phyloP scores from a whole-genome alignment of 2,329 filamentous ascomycete genomes.

The Neofusicoccum parvum region DNA sequence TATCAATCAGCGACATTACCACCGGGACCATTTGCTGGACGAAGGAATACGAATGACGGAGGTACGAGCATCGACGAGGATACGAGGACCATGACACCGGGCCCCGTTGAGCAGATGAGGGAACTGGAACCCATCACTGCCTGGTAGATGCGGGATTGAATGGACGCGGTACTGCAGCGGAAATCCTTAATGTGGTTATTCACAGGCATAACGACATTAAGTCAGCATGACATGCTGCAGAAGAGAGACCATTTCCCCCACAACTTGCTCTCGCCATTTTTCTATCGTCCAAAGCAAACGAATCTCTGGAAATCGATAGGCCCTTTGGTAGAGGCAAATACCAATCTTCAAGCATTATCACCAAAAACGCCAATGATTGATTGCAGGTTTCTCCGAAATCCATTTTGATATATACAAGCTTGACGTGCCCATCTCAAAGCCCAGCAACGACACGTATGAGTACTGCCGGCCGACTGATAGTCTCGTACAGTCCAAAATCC shows the following conservation, averaged over 20 bases:
- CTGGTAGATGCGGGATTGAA: neutral
- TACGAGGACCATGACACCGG: neutral
- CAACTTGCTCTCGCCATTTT: neutral
- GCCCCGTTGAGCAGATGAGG: neutral
- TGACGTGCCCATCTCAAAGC: neutral
- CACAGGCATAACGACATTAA: neutral
- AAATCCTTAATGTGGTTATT: neutral
- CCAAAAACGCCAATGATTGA: neutral
- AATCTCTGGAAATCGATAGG: neutral
- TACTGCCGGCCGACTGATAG: constrained; percentile 25
- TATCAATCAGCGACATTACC: neutral
- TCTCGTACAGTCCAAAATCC: constrained; percentile 40
- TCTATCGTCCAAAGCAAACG: neutral
- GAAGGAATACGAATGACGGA: constrained; percentile 1
- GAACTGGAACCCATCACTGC: neutral
- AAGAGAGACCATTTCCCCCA: neutral
- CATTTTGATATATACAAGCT: neutral
- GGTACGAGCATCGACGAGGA: constrained; percentile 5
- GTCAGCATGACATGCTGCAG: neutral
- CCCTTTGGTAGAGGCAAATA: neutral
- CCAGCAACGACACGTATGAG: constrained; percentile 5
- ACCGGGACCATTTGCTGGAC: neutral
- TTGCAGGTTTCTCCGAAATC: neutral
- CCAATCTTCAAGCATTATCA: neutral
- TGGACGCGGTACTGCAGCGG: neutral